These are phyloP conservation scores for Fagopyrum esculentum DNA, from an alignment of 148 eudicot species.

Conservation along the genomic window DNA sequence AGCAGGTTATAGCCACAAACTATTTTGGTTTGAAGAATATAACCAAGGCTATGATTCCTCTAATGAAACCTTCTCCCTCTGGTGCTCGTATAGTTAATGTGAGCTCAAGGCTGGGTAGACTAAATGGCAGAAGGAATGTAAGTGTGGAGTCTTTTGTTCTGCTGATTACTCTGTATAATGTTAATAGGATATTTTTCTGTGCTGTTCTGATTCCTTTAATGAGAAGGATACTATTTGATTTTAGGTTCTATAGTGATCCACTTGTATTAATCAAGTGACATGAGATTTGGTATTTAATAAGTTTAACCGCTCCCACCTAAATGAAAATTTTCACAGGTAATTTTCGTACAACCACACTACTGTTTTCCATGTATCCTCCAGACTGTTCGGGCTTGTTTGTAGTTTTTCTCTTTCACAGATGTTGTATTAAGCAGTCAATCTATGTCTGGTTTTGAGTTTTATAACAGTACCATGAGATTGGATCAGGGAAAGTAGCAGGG, in stretches of 20 bases:
- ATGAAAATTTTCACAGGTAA: not conserved
- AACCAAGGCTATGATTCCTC: slow-evolving; percentile 77
- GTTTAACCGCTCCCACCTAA: not conserved
- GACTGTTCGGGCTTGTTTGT: not conserved
- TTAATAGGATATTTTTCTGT: not conserved
- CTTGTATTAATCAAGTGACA: not conserved
- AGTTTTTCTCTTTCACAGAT: not conserved
- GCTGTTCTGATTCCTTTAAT: not conserved
- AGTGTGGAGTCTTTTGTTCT: slow-evolving; percentile 13
- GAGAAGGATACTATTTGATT: not conserved
- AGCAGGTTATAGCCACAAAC: slow-evolving; percentile 67
- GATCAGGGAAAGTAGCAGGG: not conserved
- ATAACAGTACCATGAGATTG: not conserved
- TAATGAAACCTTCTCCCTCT: slow-evolving; percentile 63
- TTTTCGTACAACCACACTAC: not conserved
- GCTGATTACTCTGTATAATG: not conserved
- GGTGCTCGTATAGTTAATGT: slow-evolving; percentile 91
- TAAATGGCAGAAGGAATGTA: slow-evolving; percentile 82
- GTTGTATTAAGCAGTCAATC: not conserved
- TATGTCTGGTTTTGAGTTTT: not conserved
- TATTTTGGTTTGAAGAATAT: slow-evolving; percentile 77
- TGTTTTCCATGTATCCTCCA: not conserved
- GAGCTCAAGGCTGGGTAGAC: slow-evolving; percentile 84
- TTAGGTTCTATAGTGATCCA: not conserved
- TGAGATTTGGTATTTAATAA: not conserved